Conservation (phyloP, 2,329 filamentous ascomycete species). For the Neoascochyta sp. region DNA sequence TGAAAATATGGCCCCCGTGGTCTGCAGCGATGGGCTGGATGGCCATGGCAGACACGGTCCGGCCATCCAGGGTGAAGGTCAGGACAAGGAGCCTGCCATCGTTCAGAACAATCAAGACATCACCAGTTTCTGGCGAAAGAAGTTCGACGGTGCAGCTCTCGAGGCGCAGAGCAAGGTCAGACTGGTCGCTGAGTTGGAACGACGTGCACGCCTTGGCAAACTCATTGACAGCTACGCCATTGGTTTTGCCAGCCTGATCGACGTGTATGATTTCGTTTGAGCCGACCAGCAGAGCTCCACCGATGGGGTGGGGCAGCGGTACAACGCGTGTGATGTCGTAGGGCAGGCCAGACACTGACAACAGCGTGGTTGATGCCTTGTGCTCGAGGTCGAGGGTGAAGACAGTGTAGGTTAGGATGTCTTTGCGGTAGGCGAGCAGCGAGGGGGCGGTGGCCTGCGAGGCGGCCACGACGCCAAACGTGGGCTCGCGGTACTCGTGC, state of each 20-base stretch:
- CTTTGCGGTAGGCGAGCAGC: constrained; percentile 70
- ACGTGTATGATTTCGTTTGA: constrained; percentile 90
- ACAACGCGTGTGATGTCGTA: constrained; percentile 82
- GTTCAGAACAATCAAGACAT: constrained; percentile 77
- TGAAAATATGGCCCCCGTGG: constrained; percentile 60
- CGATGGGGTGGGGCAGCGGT: constrained; percentile 78
- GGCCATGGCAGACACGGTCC: constrained; percentile 83
- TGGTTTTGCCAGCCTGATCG: constrained; percentile 91
- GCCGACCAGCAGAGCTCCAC: constrained; percentile 82
- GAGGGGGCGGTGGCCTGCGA: constrained; percentile 69
- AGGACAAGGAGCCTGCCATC: constrained; percentile 72
- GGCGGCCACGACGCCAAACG: constrained; percentile 89
- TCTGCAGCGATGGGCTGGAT: constrained; percentile 63
- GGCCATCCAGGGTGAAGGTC: constrained; percentile 81
- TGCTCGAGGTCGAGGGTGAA: constrained; percentile 94
- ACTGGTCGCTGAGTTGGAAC: constrained; percentile 83
- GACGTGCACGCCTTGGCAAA: constrained; percentile 79
- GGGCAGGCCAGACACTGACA: constrained; percentile 80
- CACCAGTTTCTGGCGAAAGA: constrained; percentile 71
- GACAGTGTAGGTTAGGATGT: constrained; percentile 85
- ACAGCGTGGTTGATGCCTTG: constrained; percentile 84
- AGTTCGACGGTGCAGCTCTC: constrained; percentile 78
- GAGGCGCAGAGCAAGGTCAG: constrained; percentile 71
- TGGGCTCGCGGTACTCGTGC: constrained; percentile 95
- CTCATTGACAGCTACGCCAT: constrained; percentile 86